Evolutionary conservation across 495 filamentous ascomycete genomes (phyloP).

Genomic region (Podospora pseudopauciseta): DNA sequence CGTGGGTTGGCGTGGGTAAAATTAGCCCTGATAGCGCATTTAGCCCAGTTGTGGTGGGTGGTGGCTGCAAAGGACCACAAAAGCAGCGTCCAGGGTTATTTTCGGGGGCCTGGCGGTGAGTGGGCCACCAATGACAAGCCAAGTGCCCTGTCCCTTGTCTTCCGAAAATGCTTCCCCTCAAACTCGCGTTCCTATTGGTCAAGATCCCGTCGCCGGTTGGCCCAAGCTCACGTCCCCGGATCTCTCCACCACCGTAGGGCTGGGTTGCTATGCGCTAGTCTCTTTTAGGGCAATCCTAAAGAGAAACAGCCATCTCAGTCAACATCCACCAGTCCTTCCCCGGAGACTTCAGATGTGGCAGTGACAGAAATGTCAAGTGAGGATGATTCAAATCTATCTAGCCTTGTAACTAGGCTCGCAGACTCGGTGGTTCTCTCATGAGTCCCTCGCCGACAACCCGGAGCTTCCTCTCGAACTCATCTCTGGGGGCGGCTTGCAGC

Average conservation of each 20-base stretch:
- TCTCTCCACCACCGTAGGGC: slow-evolving; percentile 8
- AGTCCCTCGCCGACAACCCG: background rate
- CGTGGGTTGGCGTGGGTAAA: slow-evolving; percentile 9
- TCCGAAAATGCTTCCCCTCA: background rate
- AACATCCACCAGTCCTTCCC: too few relatives aligned
- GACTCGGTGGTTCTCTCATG: background rate
- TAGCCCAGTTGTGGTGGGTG: slow-evolving; percentile 8
- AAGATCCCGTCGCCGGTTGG: background rate
- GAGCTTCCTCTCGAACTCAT: background rate
- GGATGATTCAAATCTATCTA: too few relatives aligned
- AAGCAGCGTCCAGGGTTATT: slow-evolving; percentile 8
- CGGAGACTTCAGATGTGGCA: too few relatives aligned
- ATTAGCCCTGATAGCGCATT: slow-evolving; percentile 9
- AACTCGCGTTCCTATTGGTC: background rate
- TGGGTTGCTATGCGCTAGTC: slow-evolving; percentile 3
- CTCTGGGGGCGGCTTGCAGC: background rate
- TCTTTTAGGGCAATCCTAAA: slow-evolving; percentile 1
- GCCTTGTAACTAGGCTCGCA: background rate
- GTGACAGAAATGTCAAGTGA: too few relatives aligned
- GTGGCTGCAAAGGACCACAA: background rate
- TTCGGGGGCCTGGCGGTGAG: slow-evolving; percentile 4
- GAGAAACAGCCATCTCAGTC: background rate
- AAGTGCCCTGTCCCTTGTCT: background rate
- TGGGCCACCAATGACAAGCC: background rate
- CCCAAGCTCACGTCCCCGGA: background rate